phyloP scores from a whole-genome alignment of 345 rosid species.

The Linum usitatissimum region DNA sequence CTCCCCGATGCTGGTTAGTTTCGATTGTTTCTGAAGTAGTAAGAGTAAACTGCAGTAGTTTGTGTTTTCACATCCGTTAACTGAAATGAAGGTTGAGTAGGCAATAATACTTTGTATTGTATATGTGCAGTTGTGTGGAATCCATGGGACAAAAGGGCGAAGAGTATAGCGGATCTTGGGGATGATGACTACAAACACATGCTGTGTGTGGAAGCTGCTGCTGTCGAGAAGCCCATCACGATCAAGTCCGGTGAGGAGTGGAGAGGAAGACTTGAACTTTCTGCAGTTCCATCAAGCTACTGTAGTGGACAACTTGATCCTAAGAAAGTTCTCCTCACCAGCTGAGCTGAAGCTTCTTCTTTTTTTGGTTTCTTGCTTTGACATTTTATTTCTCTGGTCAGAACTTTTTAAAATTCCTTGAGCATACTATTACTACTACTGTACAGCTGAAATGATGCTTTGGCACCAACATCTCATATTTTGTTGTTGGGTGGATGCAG shows the following conservation, averaged over 20 bases:
- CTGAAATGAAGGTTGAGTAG: background rate
- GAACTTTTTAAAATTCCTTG: too few species aligned
- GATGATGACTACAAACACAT: constrained; percentile 85
- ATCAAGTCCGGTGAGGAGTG: constrained; percentile 92
- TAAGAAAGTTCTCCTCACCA: constrained; percentile 49
- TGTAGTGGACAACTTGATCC: constrained; percentile 98
- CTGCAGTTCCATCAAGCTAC: constrained; percentile 86
- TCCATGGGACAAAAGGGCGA: constrained; percentile 94
- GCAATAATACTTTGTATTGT: background rate
- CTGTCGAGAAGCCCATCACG: constrained; percentile 67
- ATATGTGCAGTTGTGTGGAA: constrained; percentile 65
- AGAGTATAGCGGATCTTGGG: constrained; percentile 75
- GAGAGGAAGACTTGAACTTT: constrained; percentile 85
- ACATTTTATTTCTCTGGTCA: too few species aligned
- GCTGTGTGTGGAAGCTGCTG: constrained; percentile 95
- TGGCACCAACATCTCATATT: too few species aligned
- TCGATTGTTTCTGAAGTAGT: too few species aligned
- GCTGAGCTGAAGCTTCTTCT: constrained; percentile 17
- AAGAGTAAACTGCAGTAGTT: too few species aligned
- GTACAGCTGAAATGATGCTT: too few species aligned
- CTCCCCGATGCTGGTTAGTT: constrained; percentile 90
- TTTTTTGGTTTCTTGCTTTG: background rate
- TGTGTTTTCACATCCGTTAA: background rate
- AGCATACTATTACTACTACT: too few species aligned
- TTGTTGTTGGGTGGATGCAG: too few species aligned